phyloP scores from a whole-genome alignment of 1,284 basidiomycete species.

The Ganoderma meredithae region DNA sequence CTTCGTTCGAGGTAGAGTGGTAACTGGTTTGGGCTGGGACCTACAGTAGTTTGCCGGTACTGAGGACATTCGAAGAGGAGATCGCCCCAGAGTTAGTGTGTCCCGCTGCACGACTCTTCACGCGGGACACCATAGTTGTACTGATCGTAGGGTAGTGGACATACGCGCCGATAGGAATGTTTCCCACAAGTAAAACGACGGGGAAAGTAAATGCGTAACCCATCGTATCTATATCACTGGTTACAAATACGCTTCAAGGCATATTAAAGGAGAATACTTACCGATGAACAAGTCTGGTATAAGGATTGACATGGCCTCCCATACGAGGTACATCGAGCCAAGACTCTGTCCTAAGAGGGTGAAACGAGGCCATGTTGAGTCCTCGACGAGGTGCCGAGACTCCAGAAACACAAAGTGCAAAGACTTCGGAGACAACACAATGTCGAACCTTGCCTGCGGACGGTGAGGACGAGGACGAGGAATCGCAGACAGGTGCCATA shows the following conservation, averaged over 20 bases:
- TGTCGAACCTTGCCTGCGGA: constrained; percentile 82
- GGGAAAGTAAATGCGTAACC: constrained; percentile 96
- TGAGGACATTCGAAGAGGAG: constrained; percentile 67
- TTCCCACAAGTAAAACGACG: constrained; percentile 68
- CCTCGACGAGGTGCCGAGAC: constrained; percentile 80
- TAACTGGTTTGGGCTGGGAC: constrained; percentile 36
- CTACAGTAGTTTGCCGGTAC: constrained; percentile 77
- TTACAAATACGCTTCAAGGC: background rate
- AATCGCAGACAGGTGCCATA: constrained; percentile 42
- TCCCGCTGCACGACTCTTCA: constrained; percentile 63
- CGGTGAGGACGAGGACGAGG: background rate
- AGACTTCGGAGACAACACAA: constrained; percentile 67
- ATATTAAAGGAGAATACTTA: constrained; percentile 38
- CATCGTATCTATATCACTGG: constrained; percentile 84
- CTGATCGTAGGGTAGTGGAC: constrained; percentile 98
- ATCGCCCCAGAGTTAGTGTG: constrained; percentile 76
- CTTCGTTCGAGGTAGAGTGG: background rate
- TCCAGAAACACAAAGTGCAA: constrained; percentile 84
- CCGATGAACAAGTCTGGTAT: constrained; percentile 93
- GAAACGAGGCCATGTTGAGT: constrained; percentile 85
- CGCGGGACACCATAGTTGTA: constrained; percentile 91
- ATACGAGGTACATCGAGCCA: constrained; percentile 85
- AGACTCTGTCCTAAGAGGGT: constrained; percentile 93
- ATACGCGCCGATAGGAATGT: constrained; percentile 86
- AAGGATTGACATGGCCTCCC: constrained; percentile 79